Base-by-base conservation (phyloP, 805 yeast species). In the Nematodospora valgi region DNA sequence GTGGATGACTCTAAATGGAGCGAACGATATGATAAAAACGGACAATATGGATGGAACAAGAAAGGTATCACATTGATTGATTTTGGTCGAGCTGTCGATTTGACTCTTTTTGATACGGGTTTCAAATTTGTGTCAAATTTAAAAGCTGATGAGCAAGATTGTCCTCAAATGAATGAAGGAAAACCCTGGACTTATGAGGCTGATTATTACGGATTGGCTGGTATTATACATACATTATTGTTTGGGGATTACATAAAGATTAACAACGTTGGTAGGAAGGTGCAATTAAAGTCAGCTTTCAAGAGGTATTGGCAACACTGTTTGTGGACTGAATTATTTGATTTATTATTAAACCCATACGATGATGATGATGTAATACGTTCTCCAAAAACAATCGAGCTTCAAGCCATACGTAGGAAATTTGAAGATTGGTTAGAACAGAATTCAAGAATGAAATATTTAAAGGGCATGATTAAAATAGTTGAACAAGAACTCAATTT, bases 171-270 rank as follows among this genome's bases (percentile, higher is more conserved):
- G 78, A 62, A 76, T 35, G 56, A 70, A 3, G 63, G 71, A 4
- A 49, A 64, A 33, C 72, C 82, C 0, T 88, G 95, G 94, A 73
- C 76, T 2, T 85, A 72, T 49, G 87, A 88, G 51, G 80, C 82
- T 3, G 97, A 88, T 58, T 86, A 86, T 52, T 83, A 73, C 54
- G 96, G 96, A 0, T 43, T 86, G 13, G 96, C 96, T 0, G 73
- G 78, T 22, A 74, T 84, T 0, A 62, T 86, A 2, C 91, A 87
- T 48, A 70, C 80, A 0, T 59, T 88, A 70, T 61, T 88, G 12
- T 87, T 80, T 63, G 94, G 94, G 0, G 63, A 68, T 10, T 70
- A 71, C 37, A 80, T 87, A 19, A 74, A 72, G 31, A 65, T 75
- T 0, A 54, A 52, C 1, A 23, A 41, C 5, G 48, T 38, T 4